phyloP scores from a whole-genome alignment of 148 eudicot genomes.

The Silene uniflora region DNA sequence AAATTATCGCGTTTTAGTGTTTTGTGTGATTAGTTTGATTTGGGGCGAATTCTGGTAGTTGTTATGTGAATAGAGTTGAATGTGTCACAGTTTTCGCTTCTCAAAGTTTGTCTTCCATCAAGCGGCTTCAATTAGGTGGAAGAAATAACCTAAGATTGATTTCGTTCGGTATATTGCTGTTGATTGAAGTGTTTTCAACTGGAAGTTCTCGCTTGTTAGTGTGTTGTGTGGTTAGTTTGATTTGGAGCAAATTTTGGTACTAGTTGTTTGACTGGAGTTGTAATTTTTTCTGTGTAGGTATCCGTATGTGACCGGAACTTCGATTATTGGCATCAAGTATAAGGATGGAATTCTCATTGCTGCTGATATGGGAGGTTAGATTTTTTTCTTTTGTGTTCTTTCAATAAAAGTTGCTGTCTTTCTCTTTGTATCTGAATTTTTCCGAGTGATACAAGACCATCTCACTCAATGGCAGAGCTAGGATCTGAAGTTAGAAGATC shows the following conservation, averaged over 20 bases:
- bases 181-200: not conserved
- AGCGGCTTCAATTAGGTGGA: not conserved
- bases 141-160: not conserved
- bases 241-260: slow-evolving; percentile 3
- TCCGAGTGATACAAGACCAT: too few relatives aligned
- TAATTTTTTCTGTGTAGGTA: slow-evolving; percentile 35
- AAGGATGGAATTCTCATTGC: slow-evolving; percentile 95
- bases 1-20: too few relatives aligned
- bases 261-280: not conserved
- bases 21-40: too few relatives aligned
- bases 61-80: not conserved
- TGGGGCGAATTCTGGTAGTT: not conserved
- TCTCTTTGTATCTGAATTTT: not conserved
- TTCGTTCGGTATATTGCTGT: not conserved
- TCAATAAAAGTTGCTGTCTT: not conserved
- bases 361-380: slow-evolving; percentile 98
- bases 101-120: not conserved
- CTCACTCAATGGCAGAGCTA: not conserved
- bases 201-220: not conserved
- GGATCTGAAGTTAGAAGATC: not conserved
- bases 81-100: not conserved
- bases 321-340: slow-evolving; percentile 88
- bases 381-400: not conserved
- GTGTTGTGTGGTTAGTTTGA: not conserved
- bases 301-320: slow-evolving; percentile 91